Evolutionary conservation across 2,329 filamentous ascomycete species (phyloP), one percentile per base, ranked within the genome.

Genomic region (Sarocladium oryzae): DNA sequence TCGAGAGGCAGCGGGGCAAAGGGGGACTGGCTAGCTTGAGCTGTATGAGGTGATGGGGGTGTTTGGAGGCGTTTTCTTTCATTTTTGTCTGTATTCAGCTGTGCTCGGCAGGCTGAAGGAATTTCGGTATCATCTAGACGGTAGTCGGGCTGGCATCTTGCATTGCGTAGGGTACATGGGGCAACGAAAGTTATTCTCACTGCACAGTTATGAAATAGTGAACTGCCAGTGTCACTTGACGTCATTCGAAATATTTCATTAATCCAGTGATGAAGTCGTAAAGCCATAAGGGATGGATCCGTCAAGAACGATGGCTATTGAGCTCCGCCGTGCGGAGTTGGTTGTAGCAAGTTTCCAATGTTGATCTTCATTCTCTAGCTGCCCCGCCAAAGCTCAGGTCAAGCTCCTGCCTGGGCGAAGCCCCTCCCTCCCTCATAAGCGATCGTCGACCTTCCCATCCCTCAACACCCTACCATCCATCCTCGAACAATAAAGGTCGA

Each of bases 61-160:
- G 36, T 40, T 40, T 13, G 6, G 21, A 20, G 36, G 36, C 36
- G 36, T 40, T 9, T 36, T 7, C 8, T 36, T 35, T 51, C 10
- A 50, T 35, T 48, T 30, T 30, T 23, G 40, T 52, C 11, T 20
- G 11, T 30, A 7, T 7, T 30, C 28, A 30, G 7, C 13, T 13
- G 28, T 30, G 28, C 20, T 80, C 80, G 57, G 30, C 2, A 23
- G 16, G 9, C 10, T 4, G 26, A 33, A 21, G 15, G 10, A 7
- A 20, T 11, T 33, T 48, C 18, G 26, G 15, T 7, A 32, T 32
- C 43, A 48, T 48, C 24, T 48, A 48, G 43, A 48, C 24, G 10
- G 18, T 21, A n/a, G 24, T 21, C 18, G n/a, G 21, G n/a, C 43
- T 20, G 43, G 43, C 43, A 48, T 48, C n/a, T 32, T 48, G 43